Conservation (phyloP, 306 rosid genomes). For the Prinsepia uniflora region DNA sequence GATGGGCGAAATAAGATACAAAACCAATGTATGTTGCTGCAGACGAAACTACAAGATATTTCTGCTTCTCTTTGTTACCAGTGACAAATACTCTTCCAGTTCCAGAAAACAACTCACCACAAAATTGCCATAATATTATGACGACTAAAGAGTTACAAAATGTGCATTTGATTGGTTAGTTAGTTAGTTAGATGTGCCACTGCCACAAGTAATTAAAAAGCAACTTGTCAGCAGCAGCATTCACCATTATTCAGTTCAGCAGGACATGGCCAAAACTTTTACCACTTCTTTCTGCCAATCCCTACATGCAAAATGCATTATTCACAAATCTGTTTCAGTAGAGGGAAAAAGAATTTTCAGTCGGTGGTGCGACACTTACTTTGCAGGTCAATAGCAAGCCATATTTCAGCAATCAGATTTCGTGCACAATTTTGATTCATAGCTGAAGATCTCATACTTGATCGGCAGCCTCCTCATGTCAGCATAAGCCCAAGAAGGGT, state of each 20-base stretch:
- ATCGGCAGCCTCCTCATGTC: not conserved
- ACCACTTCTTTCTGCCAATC: not conserved
- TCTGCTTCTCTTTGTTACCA: not conserved
- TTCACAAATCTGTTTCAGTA: not conserved
- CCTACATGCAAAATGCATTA: not conserved
- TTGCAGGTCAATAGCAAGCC: constrained; percentile 6
- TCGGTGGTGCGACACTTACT: no score
- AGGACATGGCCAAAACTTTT: not conserved
- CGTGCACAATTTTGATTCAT: not conserved
- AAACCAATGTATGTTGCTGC: no score
- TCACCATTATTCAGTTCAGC: not conserved
- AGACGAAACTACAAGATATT: not conserved
- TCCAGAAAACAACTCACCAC: not conserved
- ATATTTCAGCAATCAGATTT: not conserved
- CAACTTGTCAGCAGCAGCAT: not conserved
- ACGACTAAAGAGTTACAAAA: not conserved
- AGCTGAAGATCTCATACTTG: not conserved
- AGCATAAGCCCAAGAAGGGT: not conserved
- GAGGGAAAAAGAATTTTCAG: not conserved
- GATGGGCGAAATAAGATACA: not conserved
- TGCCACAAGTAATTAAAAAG: not conserved
- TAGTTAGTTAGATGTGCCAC: no score
- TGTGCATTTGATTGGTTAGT: no score
- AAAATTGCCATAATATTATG: no score
- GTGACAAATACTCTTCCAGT: not conserved